Conservation (phyloP, 1,139 yeast genomes). For the Diutina neorugosa region DNA sequence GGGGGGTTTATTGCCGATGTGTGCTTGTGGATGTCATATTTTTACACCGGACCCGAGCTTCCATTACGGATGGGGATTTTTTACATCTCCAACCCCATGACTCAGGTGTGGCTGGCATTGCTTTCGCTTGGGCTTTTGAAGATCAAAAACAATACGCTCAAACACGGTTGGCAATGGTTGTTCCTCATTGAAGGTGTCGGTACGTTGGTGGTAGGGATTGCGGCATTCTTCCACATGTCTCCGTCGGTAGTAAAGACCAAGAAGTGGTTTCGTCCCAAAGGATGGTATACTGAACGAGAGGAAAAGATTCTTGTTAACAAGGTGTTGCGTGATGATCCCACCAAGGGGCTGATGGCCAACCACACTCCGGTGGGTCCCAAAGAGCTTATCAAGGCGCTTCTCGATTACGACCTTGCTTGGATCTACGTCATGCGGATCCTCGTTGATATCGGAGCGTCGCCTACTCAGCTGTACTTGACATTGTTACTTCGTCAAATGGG, state of each 20-base stretch:
- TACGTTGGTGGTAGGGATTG: not conserved
- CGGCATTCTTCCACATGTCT: not conserved
- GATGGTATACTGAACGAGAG: slow-evolving; percentile 56
- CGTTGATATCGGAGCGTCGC: not conserved
- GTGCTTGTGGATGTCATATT: slow-evolving; percentile 43
- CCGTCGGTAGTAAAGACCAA: not conserved
- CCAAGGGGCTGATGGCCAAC: slow-evolving; percentile 59
- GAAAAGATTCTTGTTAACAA: slow-evolving; percentile 52
- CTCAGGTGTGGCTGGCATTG: slow-evolving; percentile 27
- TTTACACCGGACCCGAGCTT: slow-evolving; percentile 39
- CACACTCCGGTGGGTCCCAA: slow-evolving; percentile 36
- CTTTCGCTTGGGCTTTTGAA: slow-evolving; percentile 35
- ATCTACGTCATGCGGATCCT: slow-evolving; percentile 36
- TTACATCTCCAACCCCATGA: slow-evolving; percentile 33
- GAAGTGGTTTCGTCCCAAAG: slow-evolving; percentile 35
- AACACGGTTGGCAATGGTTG: slow-evolving; percentile 36
- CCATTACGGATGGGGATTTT: slow-evolving; percentile 38
- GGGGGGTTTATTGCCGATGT: slow-evolving; percentile 50
- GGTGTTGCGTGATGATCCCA: slow-evolving; percentile 55
- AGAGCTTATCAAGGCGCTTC: slow-evolving; percentile 18
- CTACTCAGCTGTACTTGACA: not conserved
- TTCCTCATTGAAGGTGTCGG: slow-evolving; percentile 35
- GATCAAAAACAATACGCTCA: slow-evolving; percentile 10
- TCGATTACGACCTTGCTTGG: slow-evolving; percentile 50
- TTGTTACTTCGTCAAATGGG: slow-evolving; percentile 2